Conservation (phyloP, 257 asterid species). For the Penstemon eatonii region DNA sequence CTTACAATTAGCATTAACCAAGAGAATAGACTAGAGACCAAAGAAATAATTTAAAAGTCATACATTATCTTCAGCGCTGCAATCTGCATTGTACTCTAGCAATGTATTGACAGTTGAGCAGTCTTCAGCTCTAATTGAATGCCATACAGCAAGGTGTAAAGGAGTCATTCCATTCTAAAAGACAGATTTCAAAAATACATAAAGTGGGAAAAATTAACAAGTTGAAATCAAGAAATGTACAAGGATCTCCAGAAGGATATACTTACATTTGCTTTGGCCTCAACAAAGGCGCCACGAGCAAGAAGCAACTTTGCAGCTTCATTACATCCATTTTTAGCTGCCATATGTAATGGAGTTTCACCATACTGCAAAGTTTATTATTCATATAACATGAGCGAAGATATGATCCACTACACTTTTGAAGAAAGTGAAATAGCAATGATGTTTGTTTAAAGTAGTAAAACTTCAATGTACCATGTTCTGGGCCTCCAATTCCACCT, state of each 20-base stretch:
- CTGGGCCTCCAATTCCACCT: conserved; percentile 83
- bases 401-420: background rate
- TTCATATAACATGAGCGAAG: conserved; percentile 24
- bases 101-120: conserved; percentile 77
- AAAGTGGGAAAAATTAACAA: conserved; percentile 25
- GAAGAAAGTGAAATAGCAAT: conserved; percentile 19
- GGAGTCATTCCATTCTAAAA: conserved; percentile 97
- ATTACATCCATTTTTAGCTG: conserved; percentile 94
- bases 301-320: conserved; percentile 86
- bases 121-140: conserved; percentile 79
- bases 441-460: conserved; percentile 17
- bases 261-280: conserved; percentile 93
- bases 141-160: conserved; percentile 99
- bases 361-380: conserved; percentile 65
- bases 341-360: conserved; percentile 99
- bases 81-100: conserved; percentile 76
- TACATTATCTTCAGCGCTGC: conserved; percentile 94
- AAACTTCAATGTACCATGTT: conserved; percentile 62
- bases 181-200: conserved; percentile 24
- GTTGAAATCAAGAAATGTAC: conserved; percentile 14
- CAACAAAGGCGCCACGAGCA: conserved; percentile 74
- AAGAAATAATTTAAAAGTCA: background rate
- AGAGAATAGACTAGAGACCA: conserved; percentile 16
- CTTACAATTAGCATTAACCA: conserved; percentile 38
- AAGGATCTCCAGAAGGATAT: conserved; percentile 17